Conservation (phyloP, 139 green algal genomes). For the Micractinium sp. region DNA sequence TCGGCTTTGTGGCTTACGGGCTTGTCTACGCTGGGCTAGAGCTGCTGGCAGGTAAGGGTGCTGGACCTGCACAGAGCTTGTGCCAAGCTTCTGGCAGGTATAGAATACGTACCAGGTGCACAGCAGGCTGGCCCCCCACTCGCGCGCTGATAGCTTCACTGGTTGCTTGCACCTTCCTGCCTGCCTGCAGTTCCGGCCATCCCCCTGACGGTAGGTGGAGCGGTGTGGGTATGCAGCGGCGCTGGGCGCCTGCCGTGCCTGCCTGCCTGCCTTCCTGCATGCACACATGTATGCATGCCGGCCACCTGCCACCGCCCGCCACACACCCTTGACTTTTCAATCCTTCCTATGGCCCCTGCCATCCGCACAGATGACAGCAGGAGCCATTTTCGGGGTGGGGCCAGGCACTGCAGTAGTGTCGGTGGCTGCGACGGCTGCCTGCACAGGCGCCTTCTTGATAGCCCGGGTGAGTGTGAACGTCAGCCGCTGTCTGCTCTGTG, state of each 20-base stretch:
- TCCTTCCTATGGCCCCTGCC: conserved; percentile 12
- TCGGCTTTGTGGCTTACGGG: conserved; percentile 77
- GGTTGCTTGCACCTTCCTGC: background rate
- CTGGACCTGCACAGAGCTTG: too few relatives aligned
- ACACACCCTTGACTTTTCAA: background rate
- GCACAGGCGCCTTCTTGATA: conserved; percentile 92
- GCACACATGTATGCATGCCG: background rate
- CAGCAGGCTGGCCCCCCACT: too few relatives aligned
- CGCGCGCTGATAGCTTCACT: too few relatives aligned
- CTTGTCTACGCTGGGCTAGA: conserved; percentile 49
- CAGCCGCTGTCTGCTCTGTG: background rate
- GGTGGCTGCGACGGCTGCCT: conserved; percentile 76
- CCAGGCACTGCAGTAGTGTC: conserved; percentile 81
- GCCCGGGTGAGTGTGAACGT: conserved; percentile 50
- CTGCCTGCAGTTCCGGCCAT: conserved; percentile 76
- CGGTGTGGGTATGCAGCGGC: too few relatives aligned
- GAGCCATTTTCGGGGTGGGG: conserved; percentile 85
- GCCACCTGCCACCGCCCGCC: background rate
- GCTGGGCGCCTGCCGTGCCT: background rate
- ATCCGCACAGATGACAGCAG: conserved; percentile 74
- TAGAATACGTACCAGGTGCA: too few relatives aligned
- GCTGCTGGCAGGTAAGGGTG: conserved; percentile 23
- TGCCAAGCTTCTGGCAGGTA: too few relatives aligned
- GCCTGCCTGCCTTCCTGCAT: too few relatives aligned
- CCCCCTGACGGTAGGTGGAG: conserved; percentile 64